Base-by-base conservation (phyloP, 208 protist species). In the Acanthamoeba sp. region DNA sequence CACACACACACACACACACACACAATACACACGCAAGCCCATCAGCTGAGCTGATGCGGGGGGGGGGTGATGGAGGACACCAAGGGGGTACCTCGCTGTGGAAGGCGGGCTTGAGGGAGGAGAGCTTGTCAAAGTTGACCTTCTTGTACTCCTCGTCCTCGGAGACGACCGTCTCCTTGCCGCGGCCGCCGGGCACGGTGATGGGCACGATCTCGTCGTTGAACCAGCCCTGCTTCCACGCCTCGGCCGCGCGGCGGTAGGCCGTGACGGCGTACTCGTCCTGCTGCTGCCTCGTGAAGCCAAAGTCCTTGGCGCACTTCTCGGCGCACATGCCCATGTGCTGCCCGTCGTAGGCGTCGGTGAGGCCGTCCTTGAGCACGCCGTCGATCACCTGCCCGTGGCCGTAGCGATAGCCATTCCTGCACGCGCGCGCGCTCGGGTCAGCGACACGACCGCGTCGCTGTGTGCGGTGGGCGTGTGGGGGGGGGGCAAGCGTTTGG, bases 171-270 rank as follows among this genome's bases (percentile, higher is more conserved):
- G 95, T 93, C 34, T 95, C 62, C 69, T 97, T 96, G 55, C 96
- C 96, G 64, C 96, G 95, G 20, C 64, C 27, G 36, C 76, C 27
- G 22, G 93, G 93, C 24, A 99, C 95, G 52, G 97, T 91, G 16
- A 99, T 95, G n/a, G 97, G 97, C 16, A 98, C 97, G 6, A 99
- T 98, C 95, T 99, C 98, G 80, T 98, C 95, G 66, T 97, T 97
- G 89, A 99, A 98, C 14, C 95, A 94, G 73, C 98, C 98, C 20
- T 98, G 94, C 96, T 98, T 97, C 90, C 48, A 90, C 48, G 97
- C 96, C 32, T 94, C 59, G 9, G 73, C 57, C 2, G 98, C 98
- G 76, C 98, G 97, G 62, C 96, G 97, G 97, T 99, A 99, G 36
- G 98, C 98, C 91, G 97, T 73, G 84, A 97, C 97, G 52, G 98